Conservation (phyloP, 2,329 filamentous ascomycete species). For the Aspergillus sp. region DNA sequence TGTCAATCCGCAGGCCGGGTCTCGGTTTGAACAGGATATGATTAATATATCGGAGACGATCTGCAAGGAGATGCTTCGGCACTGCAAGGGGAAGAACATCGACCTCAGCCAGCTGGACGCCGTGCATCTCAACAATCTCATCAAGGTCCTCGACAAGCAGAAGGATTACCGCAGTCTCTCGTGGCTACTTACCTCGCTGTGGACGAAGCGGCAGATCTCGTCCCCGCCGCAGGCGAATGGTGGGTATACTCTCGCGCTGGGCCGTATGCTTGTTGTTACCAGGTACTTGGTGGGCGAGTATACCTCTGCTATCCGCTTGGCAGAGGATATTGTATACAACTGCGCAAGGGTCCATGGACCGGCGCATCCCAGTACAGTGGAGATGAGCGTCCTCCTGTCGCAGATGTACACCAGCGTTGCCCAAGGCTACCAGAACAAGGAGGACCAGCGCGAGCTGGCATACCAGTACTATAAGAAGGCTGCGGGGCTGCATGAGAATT, state of each 20-base stretch:
- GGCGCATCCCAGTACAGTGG: slow-evolving; percentile 47
- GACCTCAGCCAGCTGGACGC: slow-evolving; percentile 45
- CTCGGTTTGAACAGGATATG: slow-evolving; percentile 33
- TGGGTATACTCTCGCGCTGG: slow-evolving; percentile 43
- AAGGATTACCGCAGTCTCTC: slow-evolving; percentile 46
- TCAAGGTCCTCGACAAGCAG: slow-evolving; percentile 46
- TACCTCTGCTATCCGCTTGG: slow-evolving; percentile 47
- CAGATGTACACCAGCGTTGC: slow-evolving; percentile 52
- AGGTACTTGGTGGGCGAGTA: slow-evolving; percentile 51
- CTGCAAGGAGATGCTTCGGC: slow-evolving; percentile 41
- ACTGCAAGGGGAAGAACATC: slow-evolving; percentile 42
- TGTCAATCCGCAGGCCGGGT: slow-evolving; percentile 29
- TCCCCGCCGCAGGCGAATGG: slow-evolving; percentile 36
- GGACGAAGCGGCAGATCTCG: slow-evolving; percentile 44
- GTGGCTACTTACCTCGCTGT: slow-evolving; percentile 44
- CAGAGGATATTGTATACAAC: slow-evolving; percentile 58
- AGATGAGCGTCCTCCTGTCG: slow-evolving; percentile 51
- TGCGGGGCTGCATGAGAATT: slow-evolving; percentile 39
- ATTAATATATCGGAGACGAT: slow-evolving; percentile 42
- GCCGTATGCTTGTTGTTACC: slow-evolving; percentile 48
- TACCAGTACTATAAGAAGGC: slow-evolving; percentile 42
- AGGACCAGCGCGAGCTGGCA: slow-evolving; percentile 34
- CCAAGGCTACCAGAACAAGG: slow-evolving; percentile 35
- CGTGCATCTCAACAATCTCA: slow-evolving; percentile 44
- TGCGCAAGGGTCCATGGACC: slow-evolving; percentile 54